Evolutionary conservation across 176 grass and related monocot species (phyloP), one percentile per base, ranked within the genome.

Genomic region (Cenchrus americanus): DNA sequence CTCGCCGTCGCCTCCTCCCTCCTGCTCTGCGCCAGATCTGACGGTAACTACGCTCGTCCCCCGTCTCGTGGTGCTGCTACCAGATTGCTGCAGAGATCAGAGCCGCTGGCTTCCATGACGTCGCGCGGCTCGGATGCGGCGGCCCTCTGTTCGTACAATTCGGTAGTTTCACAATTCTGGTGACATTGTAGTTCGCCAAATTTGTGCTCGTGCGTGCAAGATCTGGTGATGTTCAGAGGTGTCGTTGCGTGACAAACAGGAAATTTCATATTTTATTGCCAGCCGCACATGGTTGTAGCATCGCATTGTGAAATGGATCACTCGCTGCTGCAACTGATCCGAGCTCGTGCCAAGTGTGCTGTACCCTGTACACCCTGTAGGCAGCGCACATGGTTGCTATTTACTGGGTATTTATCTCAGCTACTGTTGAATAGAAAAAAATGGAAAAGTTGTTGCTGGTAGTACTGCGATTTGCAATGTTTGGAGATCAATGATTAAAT

Each of bases 1-100:
- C 85, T 84, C 19, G 24, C 76, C 60, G 59, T 94, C 66, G 62
- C 77, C 1, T 80, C 80, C 18, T 84, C 86, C 21, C 78, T 92
- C 19, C 76, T 89, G 73, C 92, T 88, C 73, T 90, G 84, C 79
- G 92, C 81, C 90, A 94, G 87, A 92, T 94, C 92, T 87, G 92
- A 92, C 69, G 77, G 92, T 94, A 79, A 89, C n/a, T n/a, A n/a
- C n/a, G 72, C 51, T n/a, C 10, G 10, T 13, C 24, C 1, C 1
- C 1, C n/a, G 51, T 67, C 17, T 57, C 47, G 47, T 40, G 11
- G 14, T 69, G 47, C 42, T 47, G 27, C 42, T 47, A 30, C 27
- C 66, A 59, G 63, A 24, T 19, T 34, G 67, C 63, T n/a, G 53
- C 71, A 8, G 64, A 5, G 54, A 37, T 80, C 51, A 13, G 64